Percentiles rank a stretch among this genome's conserved stretches.
phyloP scores from a whole-genome alignment of 1,284 basidiomycete genomes.

The Sporisorium exsertum region DNA sequence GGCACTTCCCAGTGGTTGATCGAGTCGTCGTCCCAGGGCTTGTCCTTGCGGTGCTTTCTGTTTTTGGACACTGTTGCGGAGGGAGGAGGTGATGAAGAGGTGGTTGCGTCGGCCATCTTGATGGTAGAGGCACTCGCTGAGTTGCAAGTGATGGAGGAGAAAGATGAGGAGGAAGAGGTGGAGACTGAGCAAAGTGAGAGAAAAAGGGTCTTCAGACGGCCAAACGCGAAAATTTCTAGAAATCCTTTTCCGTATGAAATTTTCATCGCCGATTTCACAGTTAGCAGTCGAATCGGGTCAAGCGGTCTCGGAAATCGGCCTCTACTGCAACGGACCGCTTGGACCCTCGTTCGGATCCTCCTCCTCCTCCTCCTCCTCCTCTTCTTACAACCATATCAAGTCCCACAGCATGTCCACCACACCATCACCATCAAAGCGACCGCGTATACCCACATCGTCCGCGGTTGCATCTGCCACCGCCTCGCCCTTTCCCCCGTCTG shows the following conservation, averaged over 20 bases:
- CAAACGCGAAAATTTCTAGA: slow-evolving; percentile 40
- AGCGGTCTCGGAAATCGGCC: neutral
- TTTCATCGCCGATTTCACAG: slow-evolving; percentile 32
- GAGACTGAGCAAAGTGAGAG: neutral
- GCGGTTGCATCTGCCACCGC: slow-evolving; percentile 21
- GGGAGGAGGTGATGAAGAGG: slow-evolving; percentile 16
- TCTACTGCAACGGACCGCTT: slow-evolving; percentile 7
- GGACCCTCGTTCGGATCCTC: slow-evolving; percentile 26
- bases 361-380: no score
- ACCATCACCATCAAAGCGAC: slow-evolving; percentile 40
- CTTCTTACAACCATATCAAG: no score
- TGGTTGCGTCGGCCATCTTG: slow-evolving; percentile 14
- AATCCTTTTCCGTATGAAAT: slow-evolving; percentile 10
- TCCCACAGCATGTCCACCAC: slow-evolving; percentile 27
- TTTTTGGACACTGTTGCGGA: slow-evolving; percentile 52
- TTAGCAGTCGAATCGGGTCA: neutral
- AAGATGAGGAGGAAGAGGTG: neutral
- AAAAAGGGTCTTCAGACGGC: slow-evolving; percentile 1
- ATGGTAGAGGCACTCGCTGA: neutral
- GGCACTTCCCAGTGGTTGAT: slow-evolving; percentile 99
- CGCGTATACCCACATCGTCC: slow-evolving; percentile 26
- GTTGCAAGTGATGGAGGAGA: neutral
- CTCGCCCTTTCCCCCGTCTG: slow-evolving; percentile 21
- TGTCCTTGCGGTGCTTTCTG: slow-evolving; percentile 68
- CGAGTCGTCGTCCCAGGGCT: slow-evolving; percentile 93